These are phyloP conservation scores for Teunomyces pallodes DNA, from an alignment of 805 yeast genomes.

Conservation along the genomic window DNA sequence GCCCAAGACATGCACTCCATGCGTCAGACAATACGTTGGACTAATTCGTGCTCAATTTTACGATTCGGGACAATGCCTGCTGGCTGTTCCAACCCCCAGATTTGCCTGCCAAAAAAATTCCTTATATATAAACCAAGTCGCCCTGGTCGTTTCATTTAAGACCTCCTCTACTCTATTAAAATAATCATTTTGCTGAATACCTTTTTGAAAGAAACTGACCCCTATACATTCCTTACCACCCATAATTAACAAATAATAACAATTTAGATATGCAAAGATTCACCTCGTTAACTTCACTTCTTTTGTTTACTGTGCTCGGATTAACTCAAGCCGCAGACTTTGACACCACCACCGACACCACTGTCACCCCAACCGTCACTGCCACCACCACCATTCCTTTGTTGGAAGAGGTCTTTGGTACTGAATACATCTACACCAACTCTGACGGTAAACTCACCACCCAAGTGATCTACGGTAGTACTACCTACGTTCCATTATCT, in stretches of 20 bases:
- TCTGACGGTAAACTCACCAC: slow-evolving; percentile 30
- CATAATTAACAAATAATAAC: neutral
- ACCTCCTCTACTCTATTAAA: too few relatives aligned
- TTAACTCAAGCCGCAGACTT: slow-evolving; percentile 7
- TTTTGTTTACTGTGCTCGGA: slow-evolving; percentile 8
- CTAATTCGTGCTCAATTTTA: neutral
- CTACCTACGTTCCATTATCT: slow-evolving; percentile 3
- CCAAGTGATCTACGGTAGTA: slow-evolving; percentile 18
- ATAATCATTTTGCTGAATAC: neutral
- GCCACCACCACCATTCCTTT: slow-evolving; percentile 27
- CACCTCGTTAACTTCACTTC: neutral
- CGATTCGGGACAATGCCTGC: neutral
- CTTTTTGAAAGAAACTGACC: neutral
- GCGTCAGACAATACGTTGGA: neutral
- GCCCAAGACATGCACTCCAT: neutral
- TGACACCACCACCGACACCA: slow-evolving; percentile 21
- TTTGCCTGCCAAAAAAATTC: neutral
- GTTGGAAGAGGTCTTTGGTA: slow-evolving; percentile 23
- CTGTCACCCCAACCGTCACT: slow-evolving; percentile 28
- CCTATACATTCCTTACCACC: neutral
- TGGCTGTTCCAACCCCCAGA: neutral
- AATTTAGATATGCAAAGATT: neutral
- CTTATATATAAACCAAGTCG: neutral
- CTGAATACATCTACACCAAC: slow-evolving; percentile 30
- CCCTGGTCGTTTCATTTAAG: neutral